Percentiles rank a stretch among this genome's conserved stretches.
phyloP scores from a whole-genome alignment of 108 stramenopile genomes.

The Nitzschia sp. region DNA sequence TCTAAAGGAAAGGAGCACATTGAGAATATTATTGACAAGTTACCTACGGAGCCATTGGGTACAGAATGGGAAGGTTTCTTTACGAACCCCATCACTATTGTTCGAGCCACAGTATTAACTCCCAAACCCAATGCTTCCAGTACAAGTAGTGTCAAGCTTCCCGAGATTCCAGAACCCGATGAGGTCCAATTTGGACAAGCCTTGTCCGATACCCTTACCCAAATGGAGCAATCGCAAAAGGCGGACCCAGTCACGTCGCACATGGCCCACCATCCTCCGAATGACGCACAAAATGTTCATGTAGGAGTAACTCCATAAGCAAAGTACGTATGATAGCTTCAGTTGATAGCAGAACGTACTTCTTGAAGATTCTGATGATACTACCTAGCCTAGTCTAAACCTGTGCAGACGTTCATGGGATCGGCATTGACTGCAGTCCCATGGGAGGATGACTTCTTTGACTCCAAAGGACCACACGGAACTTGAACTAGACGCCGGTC shows the following conservation, averaged over 20 bases:
- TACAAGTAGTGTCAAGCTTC: neutral
- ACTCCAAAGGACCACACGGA: too few relatives aligned
- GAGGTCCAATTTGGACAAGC: conserved; percentile 13
- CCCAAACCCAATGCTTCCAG: conserved; percentile 13
- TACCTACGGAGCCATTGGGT: neutral
- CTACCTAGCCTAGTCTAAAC: too few relatives aligned
- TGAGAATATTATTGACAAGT: neutral
- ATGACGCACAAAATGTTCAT: too few relatives aligned
- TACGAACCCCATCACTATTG: conserved; percentile 35
- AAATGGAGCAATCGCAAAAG: neutral
- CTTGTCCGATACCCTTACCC: conserved; percentile 1
- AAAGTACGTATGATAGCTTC: too few relatives aligned
- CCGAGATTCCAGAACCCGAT: conserved; percentile 10
- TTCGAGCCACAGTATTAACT: conserved; percentile 35
- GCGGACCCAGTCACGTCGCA: neutral
- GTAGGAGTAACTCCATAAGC: too few relatives aligned
- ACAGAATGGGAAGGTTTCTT: conserved; percentile 25
- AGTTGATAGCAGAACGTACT: too few relatives aligned
- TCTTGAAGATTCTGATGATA: too few relatives aligned
- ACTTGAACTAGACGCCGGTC: too few relatives aligned
- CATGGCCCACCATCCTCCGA: too few relatives aligned
- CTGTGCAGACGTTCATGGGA: too few relatives aligned
- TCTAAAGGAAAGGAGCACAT: conserved; percentile 7
- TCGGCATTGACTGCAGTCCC: too few relatives aligned
- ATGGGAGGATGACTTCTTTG: too few relatives aligned